Conservation (phyloP, 2,329 filamentous ascomycete species). For the Zasmidium angulare region DNA sequence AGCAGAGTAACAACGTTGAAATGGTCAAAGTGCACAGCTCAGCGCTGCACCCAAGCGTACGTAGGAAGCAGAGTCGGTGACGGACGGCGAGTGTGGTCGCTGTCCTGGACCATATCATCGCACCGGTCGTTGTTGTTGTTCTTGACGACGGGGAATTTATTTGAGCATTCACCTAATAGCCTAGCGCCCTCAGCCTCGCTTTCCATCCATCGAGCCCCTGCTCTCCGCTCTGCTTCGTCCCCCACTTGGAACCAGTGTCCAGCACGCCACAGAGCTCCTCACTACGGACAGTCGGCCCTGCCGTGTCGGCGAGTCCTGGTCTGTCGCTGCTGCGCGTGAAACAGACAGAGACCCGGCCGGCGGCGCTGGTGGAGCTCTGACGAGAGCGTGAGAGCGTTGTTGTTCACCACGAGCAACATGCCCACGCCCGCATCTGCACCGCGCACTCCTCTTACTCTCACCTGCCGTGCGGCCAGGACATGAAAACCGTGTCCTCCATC, state of each 20-base stretch:
- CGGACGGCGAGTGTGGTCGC: background rate
- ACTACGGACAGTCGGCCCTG: background rate
- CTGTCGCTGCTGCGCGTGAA: conserved; percentile 9
- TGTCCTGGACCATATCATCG: background rate
- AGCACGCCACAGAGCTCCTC: background rate
- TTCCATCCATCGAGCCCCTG: background rate
- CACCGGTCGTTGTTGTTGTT: background rate
- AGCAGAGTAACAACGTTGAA: conserved; percentile 11
- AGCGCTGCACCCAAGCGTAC: conserved; percentile 18
- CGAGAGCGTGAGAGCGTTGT: background rate
- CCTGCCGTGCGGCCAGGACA: conserved; percentile 10
- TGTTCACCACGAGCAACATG: background rate
- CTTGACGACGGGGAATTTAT: conserved; percentile 10
- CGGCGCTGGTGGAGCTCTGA: background rate
- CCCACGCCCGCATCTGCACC: background rate
- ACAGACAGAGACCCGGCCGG: conserved; percentile 2
- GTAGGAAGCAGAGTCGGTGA: conserved; percentile 6
- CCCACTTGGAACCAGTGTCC: background rate
- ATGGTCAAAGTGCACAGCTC: conserved; percentile 16
- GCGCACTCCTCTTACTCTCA: background rate
- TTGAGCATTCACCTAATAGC: background rate
- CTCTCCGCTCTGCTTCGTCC: background rate
- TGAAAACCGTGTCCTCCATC: conserved; percentile 39
- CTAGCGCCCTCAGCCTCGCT: conserved; percentile 3
- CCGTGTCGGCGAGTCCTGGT: conserved; percentile 3